Evolutionary conservation across 176 grass and related monocot species (phyloP), one percentile per base, ranked within the genome.

Genomic region (Neostapfia colusana): DNA sequence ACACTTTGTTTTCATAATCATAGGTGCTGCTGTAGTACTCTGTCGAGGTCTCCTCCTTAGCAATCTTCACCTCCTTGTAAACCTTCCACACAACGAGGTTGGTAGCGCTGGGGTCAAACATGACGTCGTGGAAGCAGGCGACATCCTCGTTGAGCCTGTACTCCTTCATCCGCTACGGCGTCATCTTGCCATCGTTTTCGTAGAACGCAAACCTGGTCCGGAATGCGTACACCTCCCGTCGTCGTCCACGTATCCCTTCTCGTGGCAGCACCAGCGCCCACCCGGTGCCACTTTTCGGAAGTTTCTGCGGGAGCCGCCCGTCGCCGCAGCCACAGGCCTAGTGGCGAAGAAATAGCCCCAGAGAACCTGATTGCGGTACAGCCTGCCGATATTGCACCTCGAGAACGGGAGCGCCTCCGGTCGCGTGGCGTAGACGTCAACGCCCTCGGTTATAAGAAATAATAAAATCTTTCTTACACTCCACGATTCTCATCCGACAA

Each of bases 161-260:
- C 70, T 82, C 80, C 62, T 74, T 75, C 80, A 58, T 44, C 25
- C 49, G 48, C 80, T 70, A 82, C 34, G 26, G 18, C 38, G 50
- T 83, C 62, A 18, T 39, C 71, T 21, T 37, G 62, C 35, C 8
- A 8, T 5, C 35, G 69, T 13, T 4, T 25, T 31, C 12, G 71
- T 67, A 55, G 80, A 67, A 83, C 37, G 62, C 71, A 49, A 67
- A 45, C 20, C 25, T 56, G 61, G 16, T 16, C 17, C 61, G 17
- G 80, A 57, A 57, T 48, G 37, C 80, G 48, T 45, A 12, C 16
- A 35, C 70, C 46, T 57, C 26, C 70, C 70, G 80, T 35, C 46
- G 4, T 23, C 8, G 49, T 7, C 12, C 46, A 5, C 11, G 62
- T 67, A 82, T 24, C 3, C 48, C 70, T 74, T 82, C 24, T 44